phyloP scores from a whole-genome alignment of 2,329 filamentous ascomycete genomes.

The Hymenoscyphus repandus region DNA sequence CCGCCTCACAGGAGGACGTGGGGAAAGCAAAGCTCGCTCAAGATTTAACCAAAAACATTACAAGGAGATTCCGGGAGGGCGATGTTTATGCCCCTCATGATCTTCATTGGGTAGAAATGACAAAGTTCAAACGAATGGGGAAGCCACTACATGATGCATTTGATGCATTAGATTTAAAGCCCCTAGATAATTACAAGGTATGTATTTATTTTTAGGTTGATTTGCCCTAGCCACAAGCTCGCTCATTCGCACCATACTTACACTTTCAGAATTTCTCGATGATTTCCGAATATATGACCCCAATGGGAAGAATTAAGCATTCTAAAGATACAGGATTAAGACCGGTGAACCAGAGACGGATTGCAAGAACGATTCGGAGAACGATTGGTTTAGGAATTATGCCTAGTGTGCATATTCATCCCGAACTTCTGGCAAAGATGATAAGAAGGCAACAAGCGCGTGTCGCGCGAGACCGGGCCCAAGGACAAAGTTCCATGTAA shows the following conservation, averaged over 20 bases:
- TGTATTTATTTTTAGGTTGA: slow-evolving; percentile 22
- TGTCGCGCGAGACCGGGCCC: no score
- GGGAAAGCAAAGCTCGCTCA: slow-evolving; percentile 30
- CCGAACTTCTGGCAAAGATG: slow-evolving; percentile 58
- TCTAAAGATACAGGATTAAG: slow-evolving; percentile 71
- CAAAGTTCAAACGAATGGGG: slow-evolving; percentile 65
- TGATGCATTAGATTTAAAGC: slow-evolving; percentile 74
- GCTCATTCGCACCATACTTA: neutral
- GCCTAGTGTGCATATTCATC: slow-evolving; percentile 85
- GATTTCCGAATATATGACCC: slow-evolving; percentile 81
- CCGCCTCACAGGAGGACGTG: slow-evolving; percentile 7
- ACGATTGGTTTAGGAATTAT: slow-evolving; percentile 87
- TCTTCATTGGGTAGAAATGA: slow-evolving; percentile 69
- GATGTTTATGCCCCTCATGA: slow-evolving; percentile 92
- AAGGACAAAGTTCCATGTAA: no score
- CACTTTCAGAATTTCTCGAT: slow-evolving; percentile 76
- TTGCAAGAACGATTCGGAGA: slow-evolving; percentile 87
- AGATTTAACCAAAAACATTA: slow-evolving; percentile 58
- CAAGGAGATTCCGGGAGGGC: slow-evolving; percentile 67
- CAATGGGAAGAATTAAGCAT: slow-evolving; percentile 80
- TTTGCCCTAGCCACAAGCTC: neutral
- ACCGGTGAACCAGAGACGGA: slow-evolving; percentile 84
- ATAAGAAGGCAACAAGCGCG: neutral
- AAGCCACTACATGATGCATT: slow-evolving; percentile 63
- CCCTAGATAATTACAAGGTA: slow-evolving; percentile 83